A percentile compares a stretch with the other conserved stretches of the same genome.
Evolutionary conservation across 345 rosid genomes (phyloP).

Genomic region (Linum usitatissimum): DNA sequence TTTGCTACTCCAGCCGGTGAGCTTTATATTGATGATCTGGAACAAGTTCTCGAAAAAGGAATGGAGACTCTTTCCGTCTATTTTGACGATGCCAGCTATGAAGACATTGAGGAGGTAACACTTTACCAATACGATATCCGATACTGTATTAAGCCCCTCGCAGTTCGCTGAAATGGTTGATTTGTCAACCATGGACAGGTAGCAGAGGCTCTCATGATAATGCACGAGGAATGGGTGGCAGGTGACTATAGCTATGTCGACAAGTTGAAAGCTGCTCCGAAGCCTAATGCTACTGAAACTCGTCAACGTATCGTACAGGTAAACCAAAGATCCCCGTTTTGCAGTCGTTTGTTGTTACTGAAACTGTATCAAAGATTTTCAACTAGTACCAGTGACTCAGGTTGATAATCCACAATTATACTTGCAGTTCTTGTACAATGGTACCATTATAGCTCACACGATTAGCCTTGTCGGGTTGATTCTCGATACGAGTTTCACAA

Average conservation of each 20-base stretch:
- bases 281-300: background rate
- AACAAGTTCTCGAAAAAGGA: constrained; percentile 42
- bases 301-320: background rate
- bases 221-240: background rate
- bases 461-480: too few relatives aligned
- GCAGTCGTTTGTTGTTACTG: too few relatives aligned
- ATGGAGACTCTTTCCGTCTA: constrained; percentile 47
- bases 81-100: constrained; percentile 49
- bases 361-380: too few relatives aligned
- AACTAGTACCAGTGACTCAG: too few relatives aligned
- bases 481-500: too few relatives aligned
- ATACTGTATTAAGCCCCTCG: too few relatives aligned
- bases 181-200: background rate
- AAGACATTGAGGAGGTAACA: constrained; percentile 50
- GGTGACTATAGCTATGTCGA: background rate
- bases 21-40: constrained; percentile 61
- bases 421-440: too few relatives aligned
- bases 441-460: too few relatives aligned
- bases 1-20: constrained; percentile 21
- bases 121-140: too few relatives aligned
- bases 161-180: too few relatives aligned
- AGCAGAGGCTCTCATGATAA: background rate
- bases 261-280: background rate
- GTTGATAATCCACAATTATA: too few relatives aligned
- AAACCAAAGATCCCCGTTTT: too few relatives aligned